Evolutionary conservation across 306 rosid genomes (phyloP), one percentile per base, ranked within the genome.

Genomic region (Medicago truncatula): DNA sequence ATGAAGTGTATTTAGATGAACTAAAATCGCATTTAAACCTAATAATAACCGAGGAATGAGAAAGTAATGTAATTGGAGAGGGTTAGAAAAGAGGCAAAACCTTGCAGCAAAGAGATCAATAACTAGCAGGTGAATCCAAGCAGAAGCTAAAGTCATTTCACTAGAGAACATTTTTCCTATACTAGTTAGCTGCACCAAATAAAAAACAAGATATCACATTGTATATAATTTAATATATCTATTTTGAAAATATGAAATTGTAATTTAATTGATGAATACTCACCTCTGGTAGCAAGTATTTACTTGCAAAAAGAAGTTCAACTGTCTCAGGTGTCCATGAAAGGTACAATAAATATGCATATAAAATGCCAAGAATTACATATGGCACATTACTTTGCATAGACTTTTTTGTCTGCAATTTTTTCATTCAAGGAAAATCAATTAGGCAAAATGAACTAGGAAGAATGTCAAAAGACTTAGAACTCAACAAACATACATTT

Each of bases 31-130:
- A 59, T 59, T 59, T 59, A 59, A 25, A 9, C 9, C 8, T 59
- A 18, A 82, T 56, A 47, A 40, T 57, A 49, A 46, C 17, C 38
- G 64, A 43, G 47, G 54, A 54, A 43, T 25, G 16, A 67, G 13
- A 79, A 62, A 52, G 17, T n/a, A 74, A 28, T 8, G 38, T 47
- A 36, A 21, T 12, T 41, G 21, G 43, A 63, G 7, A 13, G 25
- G 3, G 25, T 13, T 8, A 41, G 69, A 31, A 43, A 69, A 41
- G 72, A 40, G 31, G 69, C 57, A 39, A 69, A 46, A 91, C 97
- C 98, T 91, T 79, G 97, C 98, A 73, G 97, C 97, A 86, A 82
- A 94, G 60, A 91, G 93, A 84, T 91, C 96, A 21, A 89, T 85
- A 87, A 63, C 94, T 77, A 94, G 56, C 41, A 89, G 87, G 86